Evolutionary conservation across 208 protist species (phyloP).

Genomic region (Leishmania guyanensis): DNA sequence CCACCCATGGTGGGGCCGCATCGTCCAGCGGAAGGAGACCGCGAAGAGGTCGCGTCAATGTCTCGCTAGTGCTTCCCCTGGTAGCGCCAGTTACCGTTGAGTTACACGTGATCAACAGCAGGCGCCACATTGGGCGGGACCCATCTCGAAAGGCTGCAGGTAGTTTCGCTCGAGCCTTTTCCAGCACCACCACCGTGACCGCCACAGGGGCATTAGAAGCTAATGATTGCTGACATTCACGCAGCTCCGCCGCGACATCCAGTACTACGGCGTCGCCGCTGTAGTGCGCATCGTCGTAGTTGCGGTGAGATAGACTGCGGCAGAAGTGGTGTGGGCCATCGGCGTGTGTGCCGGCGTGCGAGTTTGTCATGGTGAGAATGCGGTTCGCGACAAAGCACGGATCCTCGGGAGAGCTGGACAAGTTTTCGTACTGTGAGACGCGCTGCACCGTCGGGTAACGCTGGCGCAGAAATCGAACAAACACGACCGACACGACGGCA

Average conservation of each 20-base stretch:
- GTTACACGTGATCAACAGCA: constrained; percentile 54
- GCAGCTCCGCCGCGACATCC: constrained; percentile 44
- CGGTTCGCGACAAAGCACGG: constrained; percentile 60
- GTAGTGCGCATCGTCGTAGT: constrained; percentile 69
- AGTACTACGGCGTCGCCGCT: constrained; percentile 62
- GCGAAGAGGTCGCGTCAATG: neutral
- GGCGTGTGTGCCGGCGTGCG: constrained; percentile 78
- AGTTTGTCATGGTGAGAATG: constrained; percentile 64
- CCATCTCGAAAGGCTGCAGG: constrained; percentile 12
- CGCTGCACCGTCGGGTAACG: constrained; percentile 30
- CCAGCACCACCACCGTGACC: constrained; percentile 51
- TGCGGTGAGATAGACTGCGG: constrained; percentile 26
- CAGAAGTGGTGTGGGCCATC: constrained; percentile 71
- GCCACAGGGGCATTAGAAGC: constrained; percentile 13
- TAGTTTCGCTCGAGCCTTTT: constrained; percentile 30
- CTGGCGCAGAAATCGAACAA: constrained; percentile 33
- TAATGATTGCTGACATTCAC: constrained; percentile 2
- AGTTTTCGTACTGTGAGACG: constrained; percentile 45
- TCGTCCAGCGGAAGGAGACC: neutral
- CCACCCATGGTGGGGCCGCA: neutral
- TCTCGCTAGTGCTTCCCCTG: neutral
- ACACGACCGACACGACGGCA: constrained; percentile 5
- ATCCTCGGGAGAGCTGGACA: constrained; percentile 34
- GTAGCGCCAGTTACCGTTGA: neutral
- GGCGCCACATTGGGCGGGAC: constrained; percentile 38